Evolutionary conservation across 2,329 filamentous ascomycete genomes (phyloP), one percentile per base, ranked within the genome.

Genomic region (Juglanconis oblonga): DNA sequence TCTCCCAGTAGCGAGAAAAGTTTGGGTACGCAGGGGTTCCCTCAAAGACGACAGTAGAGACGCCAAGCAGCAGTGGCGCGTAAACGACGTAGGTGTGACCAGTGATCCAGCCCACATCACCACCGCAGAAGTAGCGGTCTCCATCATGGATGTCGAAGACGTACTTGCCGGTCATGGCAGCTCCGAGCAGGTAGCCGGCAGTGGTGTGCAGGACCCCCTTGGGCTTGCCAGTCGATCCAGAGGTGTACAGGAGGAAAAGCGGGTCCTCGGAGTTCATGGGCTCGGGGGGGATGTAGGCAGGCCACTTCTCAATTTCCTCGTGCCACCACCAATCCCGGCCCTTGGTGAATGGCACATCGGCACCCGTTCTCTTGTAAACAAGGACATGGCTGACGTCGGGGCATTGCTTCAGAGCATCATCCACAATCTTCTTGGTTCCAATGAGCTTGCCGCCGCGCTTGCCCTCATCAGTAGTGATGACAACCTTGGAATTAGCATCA

Each of bases 131-230:
- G 84, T 95, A 97, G 65, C 86, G 87, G 75, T 99, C 95, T 57
- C 90, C 87, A 64, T 93, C 89, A 74, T 99, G 95, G 65, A 99
- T 96, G 74, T 99, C 95, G 73, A 99, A 99, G 64, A 98, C 94
- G 75, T 99, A 98, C 79, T 98, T 99, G 76, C 93, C 94, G 11
- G 95, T 99, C 69, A 89, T 84, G 38, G 95, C 94, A 55, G 93
- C 93, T 62, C 95, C 95, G 7, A 98, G 79, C n/a, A 99, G 84
- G 74, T 98, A 99, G 55, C 95, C 95, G 63, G 82, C 95, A 40
- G 94, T 99, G 32, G 92, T 96, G 83, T 99, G 95, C 92, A 99
- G 90, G 58, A 99, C 90, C 77, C 95, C 95, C 86, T 99, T 99
- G 67, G 95, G 95, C 84, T 98, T 98, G 65, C 95, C 95, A 8